Evolutionary conservation across 2,329 filamentous ascomycete species (phyloP).

Genomic region (Metarhizium robertsii): DNA sequence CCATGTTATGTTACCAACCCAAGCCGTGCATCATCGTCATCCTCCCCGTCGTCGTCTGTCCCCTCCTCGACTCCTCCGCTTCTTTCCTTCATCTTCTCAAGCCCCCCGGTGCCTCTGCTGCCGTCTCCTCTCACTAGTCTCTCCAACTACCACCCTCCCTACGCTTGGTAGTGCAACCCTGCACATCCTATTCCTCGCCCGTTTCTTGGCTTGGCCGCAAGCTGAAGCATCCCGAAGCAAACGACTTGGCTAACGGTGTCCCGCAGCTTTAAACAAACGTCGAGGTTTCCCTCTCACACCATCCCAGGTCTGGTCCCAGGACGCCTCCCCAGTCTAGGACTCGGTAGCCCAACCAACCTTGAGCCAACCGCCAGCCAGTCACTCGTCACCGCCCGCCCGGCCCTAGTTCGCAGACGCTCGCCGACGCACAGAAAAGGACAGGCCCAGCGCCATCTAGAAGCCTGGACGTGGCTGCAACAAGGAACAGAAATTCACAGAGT

Average conservation of each 20-base stretch:
- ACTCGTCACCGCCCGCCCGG: constrained; percentile 15
- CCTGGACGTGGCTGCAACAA: neutral
- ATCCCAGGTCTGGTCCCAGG: neutral
- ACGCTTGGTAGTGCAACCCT: neutral
- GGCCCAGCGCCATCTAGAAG: neutral
- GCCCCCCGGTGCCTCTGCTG: neutral
- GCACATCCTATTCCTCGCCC: neutral
- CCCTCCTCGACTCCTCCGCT: neutral
- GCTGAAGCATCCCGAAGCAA: neutral
- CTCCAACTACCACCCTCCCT: neutral
- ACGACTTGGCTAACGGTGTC: neutral
- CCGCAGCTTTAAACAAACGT: neutral
- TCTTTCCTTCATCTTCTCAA: neutral
- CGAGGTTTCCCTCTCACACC: constrained; percentile 2
- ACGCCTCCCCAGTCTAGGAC: constrained; percentile 1
- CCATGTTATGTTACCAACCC: neutral
- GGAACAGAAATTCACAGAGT: too few relatives aligned
- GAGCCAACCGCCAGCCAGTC: neutral
- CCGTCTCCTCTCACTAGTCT: neutral
- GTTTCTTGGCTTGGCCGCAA: constrained; percentile 1
- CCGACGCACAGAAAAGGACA: neutral
- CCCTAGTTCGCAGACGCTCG: neutral
- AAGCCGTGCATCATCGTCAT: neutral
- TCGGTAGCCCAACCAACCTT: neutral
- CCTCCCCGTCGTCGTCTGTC: too few relatives aligned